phyloP scores from a whole-genome alignment of 1,284 basidiomycete genomes.

The Neonothopanus nambi region DNA sequence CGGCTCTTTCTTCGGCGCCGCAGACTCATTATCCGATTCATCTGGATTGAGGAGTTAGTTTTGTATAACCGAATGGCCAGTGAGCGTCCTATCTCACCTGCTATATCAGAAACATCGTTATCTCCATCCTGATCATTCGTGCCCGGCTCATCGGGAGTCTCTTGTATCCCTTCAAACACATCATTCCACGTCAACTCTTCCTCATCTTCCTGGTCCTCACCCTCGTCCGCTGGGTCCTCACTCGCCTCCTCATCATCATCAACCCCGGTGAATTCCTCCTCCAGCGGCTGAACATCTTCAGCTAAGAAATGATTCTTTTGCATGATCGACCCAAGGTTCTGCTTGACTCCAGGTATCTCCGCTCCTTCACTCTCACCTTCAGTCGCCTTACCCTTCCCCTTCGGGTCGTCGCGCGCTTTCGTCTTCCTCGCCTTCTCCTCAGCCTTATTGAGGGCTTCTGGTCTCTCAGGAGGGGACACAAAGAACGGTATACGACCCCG shows the following conservation, averaged over 20 bases:
- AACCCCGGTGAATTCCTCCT: slow-evolving; percentile 46
- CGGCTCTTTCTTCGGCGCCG: slow-evolving; percentile 52
- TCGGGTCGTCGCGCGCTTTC: slow-evolving; percentile 35
- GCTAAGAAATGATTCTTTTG: slow-evolving; percentile 84
- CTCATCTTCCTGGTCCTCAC: slow-evolving; percentile 40
- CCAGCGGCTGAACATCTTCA: slow-evolving; percentile 67
- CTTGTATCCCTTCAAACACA: slow-evolving; percentile 57
- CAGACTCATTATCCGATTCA: slow-evolving; percentile 26
- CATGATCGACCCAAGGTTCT: slow-evolving; percentile 75
- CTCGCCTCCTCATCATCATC: slow-evolving; percentile 30
- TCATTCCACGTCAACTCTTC: slow-evolving; percentile 65
- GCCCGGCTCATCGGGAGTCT: slow-evolving; percentile 21
- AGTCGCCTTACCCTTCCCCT: slow-evolving; percentile 40
- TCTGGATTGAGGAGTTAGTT: slow-evolving; percentile 21
- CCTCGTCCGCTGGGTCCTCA: slow-evolving; percentile 34
- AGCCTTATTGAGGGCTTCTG: slow-evolving; percentile 64
- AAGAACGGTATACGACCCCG: slow-evolving; percentile 93
- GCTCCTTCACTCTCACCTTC: slow-evolving; percentile 25
- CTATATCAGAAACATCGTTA: slow-evolving; percentile 21
- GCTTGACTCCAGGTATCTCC: slow-evolving; percentile 59
- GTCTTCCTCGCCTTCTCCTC: slow-evolving; percentile 55
- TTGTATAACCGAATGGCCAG: neutral
- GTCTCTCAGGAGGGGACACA: slow-evolving; percentile 75
- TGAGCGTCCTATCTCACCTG: neutral
- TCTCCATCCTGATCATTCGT: slow-evolving; percentile 30